phyloP scores from a whole-genome alignment of 202 grass and related monocot species.

The Miscanthus sacchariflorus region DNA sequence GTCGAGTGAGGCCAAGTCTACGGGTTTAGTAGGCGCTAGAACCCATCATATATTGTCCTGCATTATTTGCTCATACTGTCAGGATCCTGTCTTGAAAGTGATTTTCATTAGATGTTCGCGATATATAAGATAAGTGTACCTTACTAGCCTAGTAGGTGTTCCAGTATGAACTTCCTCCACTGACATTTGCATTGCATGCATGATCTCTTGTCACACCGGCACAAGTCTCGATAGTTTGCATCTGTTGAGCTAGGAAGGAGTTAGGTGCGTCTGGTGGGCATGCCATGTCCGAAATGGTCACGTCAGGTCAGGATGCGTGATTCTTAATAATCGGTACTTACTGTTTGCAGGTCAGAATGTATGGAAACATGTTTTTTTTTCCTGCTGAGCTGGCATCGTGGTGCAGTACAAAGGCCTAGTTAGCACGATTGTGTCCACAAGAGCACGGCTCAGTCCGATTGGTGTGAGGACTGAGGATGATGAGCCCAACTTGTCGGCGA shows the following conservation, averaged over 20 bases:
- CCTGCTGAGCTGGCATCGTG: neutral
- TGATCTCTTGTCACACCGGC: neutral
- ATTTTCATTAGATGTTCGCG: neutral
- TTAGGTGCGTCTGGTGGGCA: neutral
- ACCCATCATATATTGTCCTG: neutral
- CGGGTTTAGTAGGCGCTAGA: constrained; percentile 12
- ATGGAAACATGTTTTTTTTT: neutral
- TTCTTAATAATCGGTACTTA: neutral
- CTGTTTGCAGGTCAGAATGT: constrained; percentile 6
- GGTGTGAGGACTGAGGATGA: neutral
- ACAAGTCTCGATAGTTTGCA: neutral
- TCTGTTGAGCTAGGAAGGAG: neutral
- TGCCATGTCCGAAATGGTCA: neutral
- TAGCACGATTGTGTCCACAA: neutral
- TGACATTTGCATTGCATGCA: neutral
- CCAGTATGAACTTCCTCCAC: neutral
- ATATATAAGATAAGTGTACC: neutral
- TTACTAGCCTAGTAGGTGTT: neutral
- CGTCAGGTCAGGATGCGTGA: neutral
- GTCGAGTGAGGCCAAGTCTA: constrained; percentile 8
- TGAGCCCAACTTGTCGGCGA: neutral
- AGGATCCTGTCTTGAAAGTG: constrained; percentile 7
- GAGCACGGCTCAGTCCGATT: neutral
- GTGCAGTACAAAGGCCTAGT: neutral
- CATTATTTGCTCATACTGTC: constrained; percentile 27